phyloP scores from a whole-genome alignment of 179 eudicot genomes.

The Kewa caespitosa region DNA sequence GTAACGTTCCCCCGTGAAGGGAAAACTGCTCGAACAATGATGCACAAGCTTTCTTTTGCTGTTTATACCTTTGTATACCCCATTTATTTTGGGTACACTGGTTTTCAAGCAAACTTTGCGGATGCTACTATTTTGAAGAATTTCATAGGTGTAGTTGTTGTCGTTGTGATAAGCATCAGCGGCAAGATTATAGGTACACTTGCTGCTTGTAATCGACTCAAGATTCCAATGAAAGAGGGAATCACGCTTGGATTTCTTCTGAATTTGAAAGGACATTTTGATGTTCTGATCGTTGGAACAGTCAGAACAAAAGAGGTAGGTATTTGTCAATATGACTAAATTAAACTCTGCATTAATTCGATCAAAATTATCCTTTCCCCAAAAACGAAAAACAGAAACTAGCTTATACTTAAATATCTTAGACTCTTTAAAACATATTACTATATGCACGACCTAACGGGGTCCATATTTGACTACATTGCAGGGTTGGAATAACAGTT shows the following conservation, averaged over 20 bases:
- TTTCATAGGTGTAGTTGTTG: constrained; percentile 28
- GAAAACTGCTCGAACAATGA: constrained; percentile 71
- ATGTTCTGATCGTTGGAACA: constrained; percentile 49
- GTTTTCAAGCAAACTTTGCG: constrained; percentile 66
- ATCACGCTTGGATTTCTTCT: constrained; percentile 68
- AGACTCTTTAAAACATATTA: not conserved
- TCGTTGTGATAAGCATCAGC: constrained; percentile 58
- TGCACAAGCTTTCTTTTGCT: constrained; percentile 64
- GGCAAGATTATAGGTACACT: constrained; percentile 79
- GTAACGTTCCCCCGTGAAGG: constrained; percentile 78
- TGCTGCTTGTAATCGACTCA: constrained; percentile 58
- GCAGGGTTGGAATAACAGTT: constrained; percentile 35
- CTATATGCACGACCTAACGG: not conserved
- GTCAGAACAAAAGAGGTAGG: constrained; percentile 29
- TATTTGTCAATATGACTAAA: not conserved
- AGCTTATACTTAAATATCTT: not conserved
- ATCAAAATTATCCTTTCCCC: not conserved
- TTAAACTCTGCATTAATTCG: not conserved
- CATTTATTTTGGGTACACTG: constrained; percentile 80
- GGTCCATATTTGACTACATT: constrained; percentile 3
- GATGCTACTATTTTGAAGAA: constrained; percentile 14
- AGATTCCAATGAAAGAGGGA: constrained; percentile 69
- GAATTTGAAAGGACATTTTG: constrained; percentile 88
- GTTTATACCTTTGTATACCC: constrained; percentile 81
- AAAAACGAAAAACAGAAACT: not conserved